Evolutionary conservation across 192 early-diverging fungal genomes (phyloP), one percentile per base, ranked within the genome.

Genomic region (Dimargaris verticillata): DNA sequence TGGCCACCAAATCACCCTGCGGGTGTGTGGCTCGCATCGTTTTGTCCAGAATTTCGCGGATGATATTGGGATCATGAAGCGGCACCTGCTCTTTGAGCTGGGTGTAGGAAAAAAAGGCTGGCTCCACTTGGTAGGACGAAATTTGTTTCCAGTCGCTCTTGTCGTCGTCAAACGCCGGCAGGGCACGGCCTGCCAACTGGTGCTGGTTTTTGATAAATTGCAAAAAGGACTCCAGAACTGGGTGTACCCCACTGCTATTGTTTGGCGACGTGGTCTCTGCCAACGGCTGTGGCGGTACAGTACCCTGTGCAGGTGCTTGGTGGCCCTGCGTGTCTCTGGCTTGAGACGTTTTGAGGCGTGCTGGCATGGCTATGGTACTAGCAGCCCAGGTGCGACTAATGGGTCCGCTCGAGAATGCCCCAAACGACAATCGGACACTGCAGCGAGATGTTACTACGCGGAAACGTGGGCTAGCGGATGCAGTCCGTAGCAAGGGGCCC

Each of bases 61-160:
- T 58, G 55, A 44, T 28, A 15, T 38, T 22, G 42, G 55, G 55
- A 26, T 62, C 68, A 24, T 60, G 33, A 9, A 49, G 25, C 15
- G 69, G 64, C 20, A 63, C 53, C 42, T 68, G 60, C 13, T 41
- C 47, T 22, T 14, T 29, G 22, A 63, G 44, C 3, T 13, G 29
- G 20, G 26, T 59, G 29, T 62, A 62, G 15, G 51, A 51, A 47
- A 62, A 62, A 25, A 62, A 62, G 20, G 63, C 58, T 9, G 33
- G 51, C 26, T 49, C 51, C 45, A 58, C 41, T 51, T 64, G 49
- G 48, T 57, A 53, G 47, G 6, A 13, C 17, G 58, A 41, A 46
- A 64, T 41, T 38, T 43, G 46, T 33, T 58, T 49, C 60, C 60
- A 43, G 33, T 38, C 33, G 57, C 33, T 9, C 26, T 14, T 9